These are phyloP conservation scores for Aspergillus affinis DNA, from an alignment of 495 filamentous ascomycete species.

Conservation along the genomic window DNA sequence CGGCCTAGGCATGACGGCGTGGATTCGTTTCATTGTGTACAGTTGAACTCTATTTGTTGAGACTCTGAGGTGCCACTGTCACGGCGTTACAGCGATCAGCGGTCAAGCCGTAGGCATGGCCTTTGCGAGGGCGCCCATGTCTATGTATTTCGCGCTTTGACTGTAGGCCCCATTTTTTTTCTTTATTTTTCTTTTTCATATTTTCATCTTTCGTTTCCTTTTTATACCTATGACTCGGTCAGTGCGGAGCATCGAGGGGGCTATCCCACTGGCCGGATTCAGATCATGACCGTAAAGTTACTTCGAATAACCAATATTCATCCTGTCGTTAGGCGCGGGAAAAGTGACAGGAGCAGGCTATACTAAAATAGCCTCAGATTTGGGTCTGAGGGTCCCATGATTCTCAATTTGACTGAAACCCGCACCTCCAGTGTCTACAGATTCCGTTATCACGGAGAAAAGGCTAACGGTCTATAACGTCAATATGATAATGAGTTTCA, in stretches of 20 bases:
- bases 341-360: neutral
- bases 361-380: neutral
- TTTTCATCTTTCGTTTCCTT: too few relatives aligned
- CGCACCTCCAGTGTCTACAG: neutral
- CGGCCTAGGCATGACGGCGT: neutral
- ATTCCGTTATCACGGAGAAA: neutral
- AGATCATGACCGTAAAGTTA: slow-evolving; percentile 3
- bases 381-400: neutral
- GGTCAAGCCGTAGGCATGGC: slow-evolving; percentile 1
- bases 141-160: neutral
- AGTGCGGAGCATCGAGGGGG: slow-evolving; percentile 7
- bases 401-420: neutral
- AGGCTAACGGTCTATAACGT: neutral
- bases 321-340: neutral
- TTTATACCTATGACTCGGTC: neutral
- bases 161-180: neutral
- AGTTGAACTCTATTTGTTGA: slow-evolving; percentile 12
- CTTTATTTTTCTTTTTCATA: too few relatives aligned
- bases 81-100: slow-evolving; percentile 9
- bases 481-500: neutral
- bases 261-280: slow-evolving; percentile 20
- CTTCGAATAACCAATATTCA: slow-evolving; percentile 8
- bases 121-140: neutral
- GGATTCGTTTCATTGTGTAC: neutral
- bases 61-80: neutral